Base-by-base conservation (phyloP, 1,139 yeast species). In the Eremothecium gossypii region DNA sequence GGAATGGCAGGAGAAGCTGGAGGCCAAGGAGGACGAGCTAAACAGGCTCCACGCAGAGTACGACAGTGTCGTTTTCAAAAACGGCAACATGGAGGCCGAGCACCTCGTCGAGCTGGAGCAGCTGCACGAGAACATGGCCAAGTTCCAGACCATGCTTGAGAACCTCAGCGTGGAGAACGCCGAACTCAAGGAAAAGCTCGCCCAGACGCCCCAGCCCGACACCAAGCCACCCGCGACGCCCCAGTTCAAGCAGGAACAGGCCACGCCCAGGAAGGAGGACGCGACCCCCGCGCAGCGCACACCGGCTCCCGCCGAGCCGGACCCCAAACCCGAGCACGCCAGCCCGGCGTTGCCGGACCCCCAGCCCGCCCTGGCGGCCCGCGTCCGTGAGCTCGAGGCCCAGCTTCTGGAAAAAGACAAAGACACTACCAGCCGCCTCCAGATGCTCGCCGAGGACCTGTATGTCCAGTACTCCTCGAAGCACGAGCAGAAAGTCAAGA, bases 401-500 rank as follows among this genome's bases (percentile, higher is more conserved):
- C 57, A 60, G 35, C 44, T 60, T 8, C 49, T 42, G 14, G 50
- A 48, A 8, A 59, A 67, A 28, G 74, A 72, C 36, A 63, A 63
- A 36, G 73, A 70, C n/a, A 65, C 74, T 2, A 76, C 71, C 45
- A 65, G 69, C 39, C 69, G 74, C 48, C 62, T 79, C 28, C 76
- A 76, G 46, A 70, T 72, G 49, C 64, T 81, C 33, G 80, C 86
- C 0, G 79, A 77, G 46, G 83, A 78, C 50, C 65, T 82, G 10
- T 82, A 81, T 53, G 67, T 71, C 20, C 85, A 79, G 53, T 82
- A 82, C 56, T 72, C 83, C 2, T 74, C 77, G 40, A 82, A 82
- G 54, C 91, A 83, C 54, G 82, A 76, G 50, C 71, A 73, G 45
- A 81, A 81, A 52, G 79, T 79, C 6, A 67, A 67, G 23, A 70